Conservation (phyloP, 495 filamentous ascomycete genomes). For the Daldinia vernicosa region DNA sequence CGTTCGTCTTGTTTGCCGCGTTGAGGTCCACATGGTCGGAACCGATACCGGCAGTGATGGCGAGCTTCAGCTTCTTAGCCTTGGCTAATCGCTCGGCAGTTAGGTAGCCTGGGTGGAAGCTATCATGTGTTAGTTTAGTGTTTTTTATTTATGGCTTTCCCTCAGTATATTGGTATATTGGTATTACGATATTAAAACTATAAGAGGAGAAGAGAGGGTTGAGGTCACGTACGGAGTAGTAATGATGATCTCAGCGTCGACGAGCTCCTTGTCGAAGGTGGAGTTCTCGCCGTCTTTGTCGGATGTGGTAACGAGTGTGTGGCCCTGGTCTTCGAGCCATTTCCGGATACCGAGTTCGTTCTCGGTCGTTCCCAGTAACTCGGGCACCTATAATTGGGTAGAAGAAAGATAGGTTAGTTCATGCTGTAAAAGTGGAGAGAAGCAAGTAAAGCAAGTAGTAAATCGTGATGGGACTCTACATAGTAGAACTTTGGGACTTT, state of each 20-base stretch:
- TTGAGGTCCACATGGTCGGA: constrained; percentile 98
- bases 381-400: constrained; percentile 68
- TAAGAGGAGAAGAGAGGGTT: not conserved
- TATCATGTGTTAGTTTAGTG: constrained; percentile 48
- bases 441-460: too few species aligned
- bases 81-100: constrained; percentile 95
- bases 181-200: constrained; percentile 7
- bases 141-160: not conserved
- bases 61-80: constrained; percentile 98
- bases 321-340: constrained; percentile 95
- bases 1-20: constrained; percentile 97
- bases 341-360: constrained; percentile 96
- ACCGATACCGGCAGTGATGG: constrained; percentile 95
- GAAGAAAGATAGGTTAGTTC: constrained; percentile 37
- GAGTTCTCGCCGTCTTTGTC: constrained; percentile 97
- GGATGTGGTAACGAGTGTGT: constrained; percentile 95
- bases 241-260: constrained; percentile 98
- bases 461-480: constrained; percentile 27
- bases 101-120: constrained; percentile 98
- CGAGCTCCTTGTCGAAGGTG: constrained; percentile 91
- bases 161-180: not conserved
- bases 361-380: constrained; percentile 92
- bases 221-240: constrained; percentile 84
- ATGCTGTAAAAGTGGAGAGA: constrained; percentile 27
- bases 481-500: not conserved